These are phyloP conservation scores for Cystofilobasidium ferigula DNA, from an alignment of 768 basidiomycete genomes.

Conservation along the genomic window DNA sequence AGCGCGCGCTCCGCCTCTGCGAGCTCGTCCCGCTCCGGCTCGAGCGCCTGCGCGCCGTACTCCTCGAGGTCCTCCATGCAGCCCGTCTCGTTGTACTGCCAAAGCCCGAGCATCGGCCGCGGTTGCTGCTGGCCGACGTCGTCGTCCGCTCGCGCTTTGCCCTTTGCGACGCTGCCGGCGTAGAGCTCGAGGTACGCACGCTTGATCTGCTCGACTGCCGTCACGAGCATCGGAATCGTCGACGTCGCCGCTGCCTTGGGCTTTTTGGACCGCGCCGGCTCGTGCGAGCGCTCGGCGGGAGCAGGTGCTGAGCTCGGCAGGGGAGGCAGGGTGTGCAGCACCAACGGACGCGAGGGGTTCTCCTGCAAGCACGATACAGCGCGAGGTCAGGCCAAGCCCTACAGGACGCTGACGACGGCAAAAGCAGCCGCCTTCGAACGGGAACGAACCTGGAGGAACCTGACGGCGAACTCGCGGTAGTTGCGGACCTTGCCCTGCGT, in stretches of 20 bases:
- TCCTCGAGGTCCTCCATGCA: background rate
- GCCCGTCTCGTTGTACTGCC: conserved; percentile 21
- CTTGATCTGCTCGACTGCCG: conserved; percentile 17
- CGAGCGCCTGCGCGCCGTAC: background rate
- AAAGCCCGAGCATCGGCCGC: background rate
- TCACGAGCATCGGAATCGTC: conserved; percentile 17
- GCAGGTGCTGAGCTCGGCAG: background rate
- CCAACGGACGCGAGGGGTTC: conserved; percentile 15
- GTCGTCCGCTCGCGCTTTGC: conserved; percentile 1
- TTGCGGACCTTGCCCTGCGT: conserved; percentile 48
- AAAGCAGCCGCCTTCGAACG: background rate
- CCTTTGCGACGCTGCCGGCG: background rate
- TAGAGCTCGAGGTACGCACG: conserved; percentile 12
- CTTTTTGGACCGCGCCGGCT: background rate
- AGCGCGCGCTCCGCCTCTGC: conserved; percentile 12
- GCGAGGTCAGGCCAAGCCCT: background rate
- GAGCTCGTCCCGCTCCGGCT: background rate
- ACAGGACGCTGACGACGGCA: background rate
- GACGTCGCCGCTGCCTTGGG: background rate
- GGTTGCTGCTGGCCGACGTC: no score
- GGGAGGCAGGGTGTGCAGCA: conserved; percentile 19
- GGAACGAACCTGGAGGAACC: conserved; percentile 46
- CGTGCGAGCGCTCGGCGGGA: background rate
- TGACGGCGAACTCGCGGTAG: conserved; percentile 49
- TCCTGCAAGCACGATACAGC: background rate